A percentile compares a stretch with the other conserved stretches of the same genome.
Conservation (phyloP, 2,329 filamentous ascomycete species). For the Fusarium siculi region DNA sequence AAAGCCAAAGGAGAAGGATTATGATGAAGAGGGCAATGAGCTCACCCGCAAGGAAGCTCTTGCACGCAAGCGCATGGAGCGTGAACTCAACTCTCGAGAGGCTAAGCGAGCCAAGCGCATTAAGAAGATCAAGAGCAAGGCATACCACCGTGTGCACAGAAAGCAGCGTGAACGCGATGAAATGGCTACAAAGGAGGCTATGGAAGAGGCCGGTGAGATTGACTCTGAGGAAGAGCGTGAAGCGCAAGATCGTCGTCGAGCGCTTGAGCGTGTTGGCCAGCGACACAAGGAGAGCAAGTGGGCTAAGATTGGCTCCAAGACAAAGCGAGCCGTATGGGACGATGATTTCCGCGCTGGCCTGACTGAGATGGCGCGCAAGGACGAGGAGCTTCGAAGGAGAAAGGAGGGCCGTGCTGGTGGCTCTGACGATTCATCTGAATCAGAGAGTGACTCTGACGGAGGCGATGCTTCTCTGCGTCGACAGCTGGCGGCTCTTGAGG, state of each 20-base stretch:
- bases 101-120: conserved; percentile 89
- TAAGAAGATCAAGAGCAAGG: conserved; percentile 99
- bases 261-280: conserved; percentile 85
- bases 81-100: conserved; percentile 89
- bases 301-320: conserved; percentile 85
- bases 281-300: conserved; percentile 91
- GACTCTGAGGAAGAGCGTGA: conserved; percentile 75
- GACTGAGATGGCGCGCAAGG: conserved; percentile 81
- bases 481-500: conserved; percentile 56
- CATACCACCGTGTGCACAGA: conserved; percentile 90
- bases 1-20: conserved; percentile 66
- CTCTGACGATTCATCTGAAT: conserved; percentile 64
- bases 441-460: conserved; percentile 66
- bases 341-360: conserved; percentile 83
- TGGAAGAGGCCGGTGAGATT: conserved; percentile 67
- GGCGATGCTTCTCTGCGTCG: conserved; percentile 64
- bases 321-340: conserved; percentile 86
- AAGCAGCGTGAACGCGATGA: conserved; percentile 72
- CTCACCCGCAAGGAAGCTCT: conserved; percentile 77
- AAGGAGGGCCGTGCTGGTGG: conserved; percentile 75
- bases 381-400: conserved; percentile 82
- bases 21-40: conserved; percentile 77
- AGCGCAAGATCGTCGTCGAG: conserved; percentile 76
- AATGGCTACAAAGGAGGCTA: conserved; percentile 61
- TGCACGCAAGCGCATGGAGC: conserved; percentile 79